phyloP scores from a whole-genome alignment of 164 flowering plant genomes.

The Amborella trichopoda region DNA sequence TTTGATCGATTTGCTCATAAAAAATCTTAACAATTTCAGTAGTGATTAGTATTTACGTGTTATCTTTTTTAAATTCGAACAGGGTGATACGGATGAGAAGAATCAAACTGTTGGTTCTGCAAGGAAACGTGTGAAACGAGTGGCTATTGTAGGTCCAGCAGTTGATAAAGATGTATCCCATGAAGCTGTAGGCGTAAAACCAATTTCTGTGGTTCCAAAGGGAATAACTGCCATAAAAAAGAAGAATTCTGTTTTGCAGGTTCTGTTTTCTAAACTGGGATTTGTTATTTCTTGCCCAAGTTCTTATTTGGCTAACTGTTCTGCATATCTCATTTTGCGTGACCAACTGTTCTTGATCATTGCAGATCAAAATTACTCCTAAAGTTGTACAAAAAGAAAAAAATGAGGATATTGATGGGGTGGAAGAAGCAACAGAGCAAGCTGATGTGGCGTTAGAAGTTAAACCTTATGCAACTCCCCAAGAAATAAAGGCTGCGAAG shows the following conservation, averaged over 20 bases:
- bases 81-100: conserved; percentile 29
- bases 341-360: too few relatives aligned
- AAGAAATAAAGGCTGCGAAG: conserved; percentile 66
- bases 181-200: conserved; percentile 87
- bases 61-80: conserved; percentile 1
- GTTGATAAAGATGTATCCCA: conserved; percentile 80
- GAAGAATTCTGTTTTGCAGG: conserved; percentile 81
- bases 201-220: conserved; percentile 65
- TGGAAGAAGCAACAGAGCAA: conserved; percentile 22
- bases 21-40: not conserved
- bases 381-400: conserved; percentile 33
- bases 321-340: too few relatives aligned
- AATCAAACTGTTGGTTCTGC: conserved; percentile 5
- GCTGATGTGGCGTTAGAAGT: conserved; percentile 17
- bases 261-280: conserved; percentile 8
- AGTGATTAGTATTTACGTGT: too few relatives aligned
- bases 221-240: conserved; percentile 82
- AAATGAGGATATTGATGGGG: conserved; percentile 18
- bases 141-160: conserved; percentile 83
- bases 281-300: too few relatives aligned
- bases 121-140: conserved; percentile 49
- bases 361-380: conserved; percentile 73
- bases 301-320: too few relatives aligned
- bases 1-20: not conserved
- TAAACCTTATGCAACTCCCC: conserved; percentile 41